Evolutionary conservation across 176 grass and related monocot species (phyloP), one percentile per base, ranked within the genome.

Genomic region (Otatea glauca): DNA sequence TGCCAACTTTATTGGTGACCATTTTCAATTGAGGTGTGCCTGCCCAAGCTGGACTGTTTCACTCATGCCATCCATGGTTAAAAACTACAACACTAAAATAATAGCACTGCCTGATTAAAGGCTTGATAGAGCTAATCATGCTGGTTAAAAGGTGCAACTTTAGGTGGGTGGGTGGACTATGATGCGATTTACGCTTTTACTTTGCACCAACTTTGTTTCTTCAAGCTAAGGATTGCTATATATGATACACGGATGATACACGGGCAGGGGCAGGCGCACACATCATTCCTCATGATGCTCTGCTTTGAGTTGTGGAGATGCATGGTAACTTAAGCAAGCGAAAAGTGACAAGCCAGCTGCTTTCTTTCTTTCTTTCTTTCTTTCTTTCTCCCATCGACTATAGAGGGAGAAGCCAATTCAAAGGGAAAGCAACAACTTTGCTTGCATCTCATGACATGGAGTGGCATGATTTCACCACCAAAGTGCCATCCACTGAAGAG

Each of bases 121-220:
- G 29, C 29, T 83, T 90, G 84, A 87, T 90, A 74, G 88, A 41
- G 84, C 59, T 90, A 87, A 90, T 90, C 59, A 90, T 90, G 79
- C 17, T 72, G 58, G 88, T 90, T 83, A 79, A 90, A 90, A 90
- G 87, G 84, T 45, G 84, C 47, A 4, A 16, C 11, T 84, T 89
- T 87, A 74, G 79, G 84, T 85, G 72, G 61, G 88, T 76, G 82
- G 82, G 83, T 86, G 72, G 72, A 24, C 88, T 72, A 87, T 90
- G 84, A 87, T 90, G 88, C 74, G 67, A 78, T 87, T 80, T 61
- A 86, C 60, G 47, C 89, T 83, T 90, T 87, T 34, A 87, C 89
- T 91, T 91, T 91, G 89, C 85, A 91, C 74, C 88, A 79, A 91
- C 89, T 91, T 68, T 84, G 85, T 91, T 91, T 91, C 89, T 87